These are phyloP conservation scores for Penicillium vulpinum DNA, from an alignment of 2,329 filamentous ascomycete species.

Conservation along the genomic window DNA sequence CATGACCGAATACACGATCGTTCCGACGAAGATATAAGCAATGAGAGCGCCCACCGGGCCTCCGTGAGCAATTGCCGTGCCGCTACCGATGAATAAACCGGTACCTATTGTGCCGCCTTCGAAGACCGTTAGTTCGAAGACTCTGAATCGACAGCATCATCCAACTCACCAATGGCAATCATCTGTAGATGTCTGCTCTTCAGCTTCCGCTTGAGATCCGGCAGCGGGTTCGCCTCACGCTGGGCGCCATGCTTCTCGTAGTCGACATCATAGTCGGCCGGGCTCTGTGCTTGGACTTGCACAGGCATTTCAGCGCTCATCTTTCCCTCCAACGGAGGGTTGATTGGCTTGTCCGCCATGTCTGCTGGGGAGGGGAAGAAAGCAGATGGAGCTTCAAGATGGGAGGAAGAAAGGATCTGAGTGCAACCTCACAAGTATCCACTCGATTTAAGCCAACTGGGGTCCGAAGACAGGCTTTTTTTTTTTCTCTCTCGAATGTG, in stretches of 20 bases:
- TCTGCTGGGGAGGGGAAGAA: constrained; percentile 9
- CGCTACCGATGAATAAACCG: constrained; percentile 69
- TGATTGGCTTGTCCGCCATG: constrained; percentile 28
- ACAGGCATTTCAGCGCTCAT: constrained; percentile 26
- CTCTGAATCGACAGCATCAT: neutral
- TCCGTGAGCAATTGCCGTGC: constrained; percentile 60
- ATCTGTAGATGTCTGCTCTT: constrained; percentile 92
- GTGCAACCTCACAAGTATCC: constrained; percentile 8
- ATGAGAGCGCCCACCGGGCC: constrained; percentile 67
- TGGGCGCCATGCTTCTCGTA: constrained; percentile 40
- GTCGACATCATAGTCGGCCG: constrained; percentile 31
- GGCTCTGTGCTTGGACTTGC: constrained; percentile 19
- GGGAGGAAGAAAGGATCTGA: constrained; percentile 12
- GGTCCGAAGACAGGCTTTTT: constrained; percentile 11
- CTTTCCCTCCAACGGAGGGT: constrained; percentile 22
- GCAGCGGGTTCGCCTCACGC: constrained; percentile 61
- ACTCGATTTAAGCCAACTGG: constrained; percentile 10
- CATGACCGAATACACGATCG: constrained; percentile 75
- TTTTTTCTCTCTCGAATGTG: constrained; percentile 12
- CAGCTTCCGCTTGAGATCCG: constrained; percentile 68
- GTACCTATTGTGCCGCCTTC: constrained; percentile 67
- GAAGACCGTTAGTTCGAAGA: neutral
- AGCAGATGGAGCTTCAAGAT: neutral
- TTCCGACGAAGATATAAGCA: constrained; percentile 68
- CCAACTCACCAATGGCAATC: constrained; percentile 87